Evolutionary conservation across 2,329 filamentous ascomycete species (phyloP).

Genomic region (Xylariaceae sp.): DNA sequence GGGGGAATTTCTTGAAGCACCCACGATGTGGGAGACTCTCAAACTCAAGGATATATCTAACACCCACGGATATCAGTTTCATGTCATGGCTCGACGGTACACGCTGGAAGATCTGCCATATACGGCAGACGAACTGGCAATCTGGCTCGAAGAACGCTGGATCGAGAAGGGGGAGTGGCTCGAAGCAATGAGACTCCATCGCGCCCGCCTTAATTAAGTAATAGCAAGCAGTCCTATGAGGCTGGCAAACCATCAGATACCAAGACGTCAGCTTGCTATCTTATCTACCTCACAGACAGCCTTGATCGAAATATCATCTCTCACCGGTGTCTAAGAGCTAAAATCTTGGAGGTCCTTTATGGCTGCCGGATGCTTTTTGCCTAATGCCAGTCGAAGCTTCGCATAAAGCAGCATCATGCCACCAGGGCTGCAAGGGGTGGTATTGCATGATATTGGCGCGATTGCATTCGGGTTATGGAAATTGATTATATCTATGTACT

Average conservation of each 20-base stretch:
- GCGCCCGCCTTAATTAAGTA: constrained; percentile 26
- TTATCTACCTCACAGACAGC: not conserved
- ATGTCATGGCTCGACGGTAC: constrained; percentile 49
- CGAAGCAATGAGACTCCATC: constrained; percentile 42
- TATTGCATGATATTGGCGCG: too few relatives aligned
- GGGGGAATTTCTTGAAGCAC: constrained; percentile 43
- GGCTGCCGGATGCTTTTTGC: constrained; percentile 3
- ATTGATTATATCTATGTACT: too few relatives aligned
- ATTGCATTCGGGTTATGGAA: too few relatives aligned
- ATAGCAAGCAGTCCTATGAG: not conserved
- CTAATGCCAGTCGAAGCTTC: constrained; percentile 9
- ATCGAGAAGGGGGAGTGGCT: constrained; percentile 53
- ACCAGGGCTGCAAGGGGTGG: too few relatives aligned
- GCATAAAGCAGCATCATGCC: not conserved
- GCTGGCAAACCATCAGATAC: not conserved
- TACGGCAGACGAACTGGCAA: constrained; percentile 46
- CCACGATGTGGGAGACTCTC: constrained; percentile 53
- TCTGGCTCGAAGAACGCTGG: constrained; percentile 54
- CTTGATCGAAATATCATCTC: not conserved
- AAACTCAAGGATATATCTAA: constrained; percentile 39
- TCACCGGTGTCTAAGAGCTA: not conserved
- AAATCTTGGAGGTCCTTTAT: constrained; percentile 1
- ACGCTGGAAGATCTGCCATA: constrained; percentile 45
- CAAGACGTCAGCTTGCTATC: too few relatives aligned
- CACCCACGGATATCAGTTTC: constrained; percentile 44